Percentiles rank a stretch among this genome's conserved stretches.
phyloP scores from a whole-genome alignment of 805 yeast species.

The Debaryomyces hansenii region DNA sequence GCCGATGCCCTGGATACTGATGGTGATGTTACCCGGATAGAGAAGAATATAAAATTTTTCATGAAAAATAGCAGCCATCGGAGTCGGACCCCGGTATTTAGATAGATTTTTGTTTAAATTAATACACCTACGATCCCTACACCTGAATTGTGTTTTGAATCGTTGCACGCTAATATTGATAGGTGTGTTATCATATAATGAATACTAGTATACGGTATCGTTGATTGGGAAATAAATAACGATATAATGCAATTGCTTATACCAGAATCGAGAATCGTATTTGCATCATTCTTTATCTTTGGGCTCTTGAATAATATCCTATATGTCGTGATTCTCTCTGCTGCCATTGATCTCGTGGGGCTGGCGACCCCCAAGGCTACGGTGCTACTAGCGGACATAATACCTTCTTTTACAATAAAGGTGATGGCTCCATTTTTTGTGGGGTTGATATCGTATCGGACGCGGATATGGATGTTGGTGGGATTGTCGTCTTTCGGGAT shows the following conservation, averaged over 20 bases:
- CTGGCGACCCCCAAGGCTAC: constrained; percentile 78
- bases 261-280: constrained; percentile 20
- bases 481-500: constrained; percentile 69
- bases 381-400: constrained; percentile 80
- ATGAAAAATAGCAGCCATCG: no score
- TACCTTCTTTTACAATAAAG: constrained; percentile 78
- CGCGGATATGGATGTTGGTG: constrained; percentile 56
- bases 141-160: no score
- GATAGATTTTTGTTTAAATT: no score
- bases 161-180: no score
- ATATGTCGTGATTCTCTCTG: constrained; percentile 87
- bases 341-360: constrained; percentile 91
- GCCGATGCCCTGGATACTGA: no score
- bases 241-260: constrained; percentile 2
- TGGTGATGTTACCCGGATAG: no score
- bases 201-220: no score
- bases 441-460: constrained; percentile 59
- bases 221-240: no score
- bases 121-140: no score
- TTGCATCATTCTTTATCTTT: constrained; percentile 69
- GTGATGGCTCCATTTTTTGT: constrained; percentile 76
- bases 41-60: no score
- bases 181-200: no score
- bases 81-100: no score
- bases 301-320: constrained; percentile 87